Evolutionary conservation across 495 filamentous ascomycete genomes (phyloP), one percentile per base, ranked within the genome.

Genomic region (Pseudomonodictys pantanalensis): DNA sequence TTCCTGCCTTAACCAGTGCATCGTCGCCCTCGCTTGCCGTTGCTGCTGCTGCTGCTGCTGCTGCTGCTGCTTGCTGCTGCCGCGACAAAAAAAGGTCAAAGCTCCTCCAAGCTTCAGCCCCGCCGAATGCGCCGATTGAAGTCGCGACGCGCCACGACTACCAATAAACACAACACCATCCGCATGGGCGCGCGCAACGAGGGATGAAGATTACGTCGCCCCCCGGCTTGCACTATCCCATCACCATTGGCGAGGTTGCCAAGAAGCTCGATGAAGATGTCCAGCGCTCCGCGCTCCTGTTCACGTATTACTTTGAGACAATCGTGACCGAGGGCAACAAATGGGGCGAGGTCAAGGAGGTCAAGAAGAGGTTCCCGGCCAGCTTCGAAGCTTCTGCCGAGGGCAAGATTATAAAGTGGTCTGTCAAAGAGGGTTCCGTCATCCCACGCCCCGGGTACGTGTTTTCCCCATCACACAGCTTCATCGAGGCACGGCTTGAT

Each of bases 221-320:
- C 64, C 69, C 69, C 68, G 75, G 77, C 54, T 81, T 97, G 48
- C 89, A 89, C 72, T 99, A 96, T 74, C 93, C 93, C 59, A 92
- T 97, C 77, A 97, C 90, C 67, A 87, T 99, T 73, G 90, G 84
- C 66, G 85, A 89, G 72, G 79, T 97, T 60, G 83, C 91, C 29
- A 91, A 91, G 73, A 71, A 79, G 65, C 81, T 83, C 5, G 85
- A 85, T 71, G 88, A 95, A 62, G 70, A 79, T 68, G 80, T 99
- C 69, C 76, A 84, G 64, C 85, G 85, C 71, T 81, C 87, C 71
- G 86, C 89, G 57, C 77, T 86, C 1, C 73, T 97, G 32, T 83
- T 98, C 65, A 81, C 86, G 68, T 98, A 96, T 81, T 81, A 81
- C 29, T 98, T 92, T 74, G 83, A 86, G 77, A 85, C 80, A 33